Conservation (phyloP, 2,329 filamentous ascomycete genomes). For the Cytospora leucostoma region DNA sequence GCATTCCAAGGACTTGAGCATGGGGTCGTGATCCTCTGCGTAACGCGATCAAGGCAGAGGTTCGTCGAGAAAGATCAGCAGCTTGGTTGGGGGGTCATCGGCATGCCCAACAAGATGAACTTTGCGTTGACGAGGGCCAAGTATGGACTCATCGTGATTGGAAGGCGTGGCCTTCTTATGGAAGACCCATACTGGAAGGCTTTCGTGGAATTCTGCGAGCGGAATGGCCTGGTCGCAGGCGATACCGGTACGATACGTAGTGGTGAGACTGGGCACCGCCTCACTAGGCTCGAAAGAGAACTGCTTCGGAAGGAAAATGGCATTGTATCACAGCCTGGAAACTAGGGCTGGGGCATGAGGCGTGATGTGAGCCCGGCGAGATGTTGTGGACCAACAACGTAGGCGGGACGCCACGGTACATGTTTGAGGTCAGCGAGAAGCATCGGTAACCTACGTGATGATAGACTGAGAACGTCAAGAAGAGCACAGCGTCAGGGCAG, state of each 20-base stretch:
- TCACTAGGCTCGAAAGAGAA: conserved; percentile 12
- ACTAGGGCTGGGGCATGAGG: neutral
- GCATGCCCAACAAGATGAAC: conserved; percentile 30
- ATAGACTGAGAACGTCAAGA: neutral
- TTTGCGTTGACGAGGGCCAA: conserved; percentile 33
- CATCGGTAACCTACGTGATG: too few species aligned
- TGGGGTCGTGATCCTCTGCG: conserved; percentile 32
- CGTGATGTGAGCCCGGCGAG: neutral
- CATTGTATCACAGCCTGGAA: neutral
- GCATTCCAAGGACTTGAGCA: conserved; percentile 33
- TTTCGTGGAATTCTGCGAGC: conserved; percentile 27
- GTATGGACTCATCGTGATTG: conserved; percentile 31
- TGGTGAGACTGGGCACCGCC: neutral
- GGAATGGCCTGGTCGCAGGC: conserved; percentile 23
- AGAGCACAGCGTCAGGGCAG: neutral
- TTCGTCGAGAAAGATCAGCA: conserved; percentile 30
- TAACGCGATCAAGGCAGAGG: conserved; percentile 29
- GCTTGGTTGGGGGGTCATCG: conserved; percentile 30
- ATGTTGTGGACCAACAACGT: conserved; percentile 17
- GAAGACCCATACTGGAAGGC: conserved; percentile 27
- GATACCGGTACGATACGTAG: neutral
- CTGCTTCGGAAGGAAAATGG: conserved; percentile 13
- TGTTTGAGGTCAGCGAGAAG: neutral
- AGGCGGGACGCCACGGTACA: conserved; percentile 3
- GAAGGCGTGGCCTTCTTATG: conserved; percentile 27